phyloP scores from a whole-genome alignment of 2,329 filamentous ascomycete genomes.

The Colletotrichum acutatum region DNA sequence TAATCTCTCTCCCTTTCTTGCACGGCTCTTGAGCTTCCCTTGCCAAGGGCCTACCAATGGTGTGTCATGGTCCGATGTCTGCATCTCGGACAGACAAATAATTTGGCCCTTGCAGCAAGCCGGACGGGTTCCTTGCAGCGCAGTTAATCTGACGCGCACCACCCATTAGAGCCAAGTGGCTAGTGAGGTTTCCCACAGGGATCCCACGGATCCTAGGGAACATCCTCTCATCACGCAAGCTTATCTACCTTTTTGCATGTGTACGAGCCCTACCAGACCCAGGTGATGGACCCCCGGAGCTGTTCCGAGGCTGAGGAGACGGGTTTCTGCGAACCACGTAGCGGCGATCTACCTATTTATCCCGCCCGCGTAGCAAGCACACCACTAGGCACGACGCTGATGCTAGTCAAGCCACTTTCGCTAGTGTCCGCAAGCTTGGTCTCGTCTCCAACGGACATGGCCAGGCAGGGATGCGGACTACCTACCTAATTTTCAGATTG shows the following conservation, averaged over 20 bases:
- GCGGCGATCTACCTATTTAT: neutral
- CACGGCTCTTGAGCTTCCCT: conserved; percentile 4
- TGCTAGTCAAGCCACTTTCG: conserved; percentile 33
- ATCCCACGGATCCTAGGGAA: neutral
- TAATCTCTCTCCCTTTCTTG: conserved; percentile 12
- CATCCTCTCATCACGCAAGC: conserved; percentile 3
- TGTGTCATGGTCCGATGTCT: conserved; percentile 20
- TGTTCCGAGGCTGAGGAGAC: neutral
- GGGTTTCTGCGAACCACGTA: conserved; percentile 14
- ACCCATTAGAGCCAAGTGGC: conserved; percentile 4
- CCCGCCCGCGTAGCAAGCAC: neutral
- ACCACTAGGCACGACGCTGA: conserved; percentile 4
- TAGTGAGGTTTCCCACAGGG: neutral
- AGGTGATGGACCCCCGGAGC: neutral
- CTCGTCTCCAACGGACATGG: conserved; percentile 1
- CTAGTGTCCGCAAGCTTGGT: conserved; percentile 26
- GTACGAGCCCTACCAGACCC: neutral
- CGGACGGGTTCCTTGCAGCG: conserved; percentile 27
- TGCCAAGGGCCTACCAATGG: conserved; percentile 18
- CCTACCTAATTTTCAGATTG: neutral
- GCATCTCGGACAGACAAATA: conserved; percentile 25
- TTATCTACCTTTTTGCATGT: neutral
- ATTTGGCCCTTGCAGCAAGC: conserved; percentile 28
- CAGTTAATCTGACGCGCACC: conserved; percentile 25
- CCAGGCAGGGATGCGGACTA: conserved; percentile 26